A percentile compares a stretch with the other conserved stretches of the same genome.
Conservation (phyloP, 2,329 filamentous ascomycete species). For the Neobulgaria alba region DNA sequence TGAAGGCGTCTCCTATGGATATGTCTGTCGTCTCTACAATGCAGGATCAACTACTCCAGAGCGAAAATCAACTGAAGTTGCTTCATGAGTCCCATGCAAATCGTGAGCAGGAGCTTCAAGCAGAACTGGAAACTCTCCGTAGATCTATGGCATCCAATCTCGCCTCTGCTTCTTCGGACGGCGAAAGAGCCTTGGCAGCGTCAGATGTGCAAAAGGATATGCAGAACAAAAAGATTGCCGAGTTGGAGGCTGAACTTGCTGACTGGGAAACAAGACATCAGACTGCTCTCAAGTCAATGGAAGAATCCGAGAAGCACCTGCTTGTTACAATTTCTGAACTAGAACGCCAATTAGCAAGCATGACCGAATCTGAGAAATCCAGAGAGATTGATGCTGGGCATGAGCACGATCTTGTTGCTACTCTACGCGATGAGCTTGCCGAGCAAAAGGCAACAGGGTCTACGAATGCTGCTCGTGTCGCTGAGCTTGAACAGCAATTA, state of each 20-base stretch:
- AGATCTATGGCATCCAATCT: conserved; percentile 10
- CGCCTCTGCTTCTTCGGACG: conserved; percentile 12
- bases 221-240: conserved; percentile 37
- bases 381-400: not conserved
- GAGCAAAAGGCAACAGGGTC: not conserved
- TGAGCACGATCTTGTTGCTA: too few species aligned
- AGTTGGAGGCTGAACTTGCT: conserved; percentile 62
- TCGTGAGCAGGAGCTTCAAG: conserved; percentile 66
- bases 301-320: conserved; percentile 64
- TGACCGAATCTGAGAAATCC: conserved; percentile 22
- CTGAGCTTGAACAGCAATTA: not conserved
- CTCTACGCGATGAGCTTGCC: too few species aligned
- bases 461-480: not conserved
- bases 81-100: conserved; percentile 64
- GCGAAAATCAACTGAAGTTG: conserved; percentile 68
- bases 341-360: conserved; percentile 45
- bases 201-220: conserved; percentile 23
- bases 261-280: conserved; percentile 72
- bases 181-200: conserved; percentile 12
- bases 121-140: conserved; percentile 63
- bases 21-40: conserved; percentile 83
- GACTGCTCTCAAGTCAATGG: conserved; percentile 59
- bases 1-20: conserved; percentile 78
- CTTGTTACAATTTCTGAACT: conserved; percentile 64
- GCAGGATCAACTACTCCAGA: conserved; percentile 80